Conservation (phyloP, 2,329 filamentous ascomycete species). For the Capronia epimyces region DNA sequence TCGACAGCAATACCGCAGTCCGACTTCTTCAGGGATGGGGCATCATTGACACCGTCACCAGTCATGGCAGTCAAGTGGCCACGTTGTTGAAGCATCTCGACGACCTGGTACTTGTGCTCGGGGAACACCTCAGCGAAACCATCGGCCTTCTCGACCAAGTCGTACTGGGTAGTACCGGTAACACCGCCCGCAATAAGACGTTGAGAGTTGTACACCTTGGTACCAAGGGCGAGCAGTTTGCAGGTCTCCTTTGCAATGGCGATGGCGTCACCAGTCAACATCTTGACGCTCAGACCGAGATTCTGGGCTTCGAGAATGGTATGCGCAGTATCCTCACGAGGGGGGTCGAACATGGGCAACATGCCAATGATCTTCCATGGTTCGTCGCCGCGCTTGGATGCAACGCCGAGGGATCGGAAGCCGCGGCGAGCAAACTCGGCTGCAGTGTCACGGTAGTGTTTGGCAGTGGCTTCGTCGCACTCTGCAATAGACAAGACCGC, state of each 20-base stretch:
- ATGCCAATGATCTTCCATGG: conserved; percentile 69
- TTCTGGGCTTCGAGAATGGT: conserved; percentile 71
- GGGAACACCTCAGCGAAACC: conserved; percentile 71
- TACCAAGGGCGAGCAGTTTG: conserved; percentile 73
- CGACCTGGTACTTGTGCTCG: conserved; percentile 71
- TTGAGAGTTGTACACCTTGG: conserved; percentile 76
- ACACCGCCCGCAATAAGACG: conserved; percentile 72
- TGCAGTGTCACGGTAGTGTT: conserved; percentile 66
- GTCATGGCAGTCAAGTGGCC: conserved; percentile 70
- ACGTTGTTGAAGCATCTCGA: conserved; percentile 69
- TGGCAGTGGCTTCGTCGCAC: conserved; percentile 60
- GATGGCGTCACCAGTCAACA: conserved; percentile 75
- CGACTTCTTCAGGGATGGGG: conserved; percentile 67
- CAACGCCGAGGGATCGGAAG: conserved; percentile 75
- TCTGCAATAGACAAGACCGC: conserved; percentile 65
- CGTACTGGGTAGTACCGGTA: conserved; percentile 66
- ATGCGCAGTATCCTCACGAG: conserved; percentile 71
- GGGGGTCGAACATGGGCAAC: conserved; percentile 75
- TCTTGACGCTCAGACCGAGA: conserved; percentile 72
- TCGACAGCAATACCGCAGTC: conserved; percentile 71
- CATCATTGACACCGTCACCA: conserved; percentile 71
- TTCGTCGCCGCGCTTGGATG: conserved; percentile 70
- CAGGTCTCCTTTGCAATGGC: conserved; percentile 76
- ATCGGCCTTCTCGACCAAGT: conserved; percentile 68
- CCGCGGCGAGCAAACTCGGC: conserved; percentile 71